A percentile compares a stretch with the other conserved stretches of the same genome.
Evolutionary conservation across 2,329 filamentous ascomycete genomes (phyloP).

Genomic region (Cordyceps militaris): DNA sequence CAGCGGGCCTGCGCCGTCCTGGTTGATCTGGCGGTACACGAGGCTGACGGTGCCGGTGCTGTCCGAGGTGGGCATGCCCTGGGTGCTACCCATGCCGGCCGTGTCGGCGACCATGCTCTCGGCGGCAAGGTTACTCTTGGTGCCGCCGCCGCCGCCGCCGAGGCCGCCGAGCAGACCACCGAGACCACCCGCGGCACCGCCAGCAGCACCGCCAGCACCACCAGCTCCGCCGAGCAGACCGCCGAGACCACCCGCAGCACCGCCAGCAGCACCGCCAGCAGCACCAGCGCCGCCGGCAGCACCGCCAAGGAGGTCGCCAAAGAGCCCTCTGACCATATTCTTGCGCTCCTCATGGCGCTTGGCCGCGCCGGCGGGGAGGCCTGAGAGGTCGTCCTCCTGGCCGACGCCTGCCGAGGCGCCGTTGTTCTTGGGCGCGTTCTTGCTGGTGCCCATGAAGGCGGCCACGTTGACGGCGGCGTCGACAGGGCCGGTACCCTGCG

Average conservation of each 20-base stretch:
- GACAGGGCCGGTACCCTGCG: constrained; percentile 51
- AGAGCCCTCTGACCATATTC: constrained; percentile 25
- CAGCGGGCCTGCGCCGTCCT: constrained; percentile 60
- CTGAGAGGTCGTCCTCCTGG: constrained; percentile 37
- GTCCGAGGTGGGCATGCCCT: constrained; percentile 51
- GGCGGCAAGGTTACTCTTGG: constrained; percentile 31
- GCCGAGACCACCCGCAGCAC: constrained; percentile 25
- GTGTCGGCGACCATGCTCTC: constrained; percentile 46
- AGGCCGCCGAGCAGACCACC: constrained; percentile 23
- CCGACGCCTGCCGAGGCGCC: constrained; percentile 32
- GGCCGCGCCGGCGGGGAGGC: constrained; percentile 16
- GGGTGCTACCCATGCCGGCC: constrained; percentile 41
- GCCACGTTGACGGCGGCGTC: constrained; percentile 49
- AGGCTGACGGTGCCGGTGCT: constrained; percentile 53
- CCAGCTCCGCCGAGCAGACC: constrained; percentile 13
- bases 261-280: constrained; percentile 23
- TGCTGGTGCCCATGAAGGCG: constrained; percentile 49
- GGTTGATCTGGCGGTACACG: constrained; percentile 62
- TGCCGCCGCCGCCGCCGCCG: constrained; percentile 11
- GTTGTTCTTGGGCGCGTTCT: constrained; percentile 30
- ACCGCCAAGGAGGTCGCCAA: constrained; percentile 19
- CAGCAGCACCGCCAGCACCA: not conserved
- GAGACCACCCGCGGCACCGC: constrained; percentile 25
- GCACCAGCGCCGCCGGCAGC: constrained; percentile 10
- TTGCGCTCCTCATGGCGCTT: constrained; percentile 20